Conservation (phyloP, 768 basidiomycete species). For the Phylloporus sp. region DNA sequence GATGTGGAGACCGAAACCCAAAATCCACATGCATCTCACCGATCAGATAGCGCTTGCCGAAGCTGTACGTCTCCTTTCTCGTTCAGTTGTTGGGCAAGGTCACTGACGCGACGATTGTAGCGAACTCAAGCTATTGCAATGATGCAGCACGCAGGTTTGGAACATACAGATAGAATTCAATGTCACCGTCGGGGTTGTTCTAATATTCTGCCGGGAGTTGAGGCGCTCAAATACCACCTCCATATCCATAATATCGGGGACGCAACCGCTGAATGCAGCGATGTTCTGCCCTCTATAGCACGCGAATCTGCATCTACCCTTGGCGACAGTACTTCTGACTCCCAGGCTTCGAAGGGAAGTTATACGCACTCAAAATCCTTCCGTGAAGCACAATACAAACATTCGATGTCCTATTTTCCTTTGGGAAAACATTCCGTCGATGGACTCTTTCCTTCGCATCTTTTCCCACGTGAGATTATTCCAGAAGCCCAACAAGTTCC, state of each 20-base stretch:
- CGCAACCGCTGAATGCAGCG: not conserved
- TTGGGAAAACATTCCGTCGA: constrained; percentile 17
- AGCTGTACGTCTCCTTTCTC: constrained; percentile 35
- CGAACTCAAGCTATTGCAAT: constrained; percentile 25
- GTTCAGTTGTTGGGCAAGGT: not conserved
- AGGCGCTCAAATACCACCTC: constrained; percentile 48
- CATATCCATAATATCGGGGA: constrained; percentile 56
- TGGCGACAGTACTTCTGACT: not conserved
- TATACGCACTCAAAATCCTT: constrained; percentile 20
- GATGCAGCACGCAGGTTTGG: constrained; percentile 24
- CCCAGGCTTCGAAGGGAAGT: constrained; percentile 1
- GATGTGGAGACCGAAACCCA: constrained; percentile 31
- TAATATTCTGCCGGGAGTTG: constrained; percentile 39
- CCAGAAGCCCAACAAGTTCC: constrained; percentile 1
- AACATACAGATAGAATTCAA: constrained; percentile 32
- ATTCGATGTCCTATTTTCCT: not conserved
- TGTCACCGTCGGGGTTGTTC: constrained; percentile 46
- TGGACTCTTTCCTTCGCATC: constrained; percentile 11
- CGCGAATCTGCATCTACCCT: not conserved
- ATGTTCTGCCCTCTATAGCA: not conserved
- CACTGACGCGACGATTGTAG: constrained; percentile 11
- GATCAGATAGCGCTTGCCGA: constrained; percentile 35
- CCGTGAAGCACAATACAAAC: not conserved
- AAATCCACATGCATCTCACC: constrained; percentile 34
- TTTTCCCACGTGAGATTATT: constrained; percentile 9